Evolutionary conservation across 805 yeast genomes (phyloP).

Genomic region (Saturnispora quitensis): DNA sequence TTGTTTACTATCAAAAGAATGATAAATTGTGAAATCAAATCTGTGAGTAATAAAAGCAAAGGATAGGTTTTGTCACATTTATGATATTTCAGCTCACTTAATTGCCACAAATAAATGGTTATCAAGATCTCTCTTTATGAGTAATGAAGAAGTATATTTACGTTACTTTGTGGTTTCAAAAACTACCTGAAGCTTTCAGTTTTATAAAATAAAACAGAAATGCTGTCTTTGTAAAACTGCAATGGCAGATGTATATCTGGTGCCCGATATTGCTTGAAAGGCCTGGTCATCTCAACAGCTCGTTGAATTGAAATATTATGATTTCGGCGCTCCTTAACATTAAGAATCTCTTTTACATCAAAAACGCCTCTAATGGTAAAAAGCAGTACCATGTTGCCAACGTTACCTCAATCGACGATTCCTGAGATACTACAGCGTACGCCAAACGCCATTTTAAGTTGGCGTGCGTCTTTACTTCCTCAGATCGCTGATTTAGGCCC

Average conservation of each 20-base stretch:
- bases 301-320: not conserved
- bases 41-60: no score
- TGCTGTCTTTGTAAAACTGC: no score
- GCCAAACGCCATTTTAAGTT: constrained; percentile 48
- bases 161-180: no score
- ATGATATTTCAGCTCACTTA: no score
- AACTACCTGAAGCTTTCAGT: no score
- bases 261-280: not conserved
- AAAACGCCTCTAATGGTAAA: not conserved
- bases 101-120: no score
- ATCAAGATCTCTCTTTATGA: no score
- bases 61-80: no score
- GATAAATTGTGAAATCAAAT: not conserved
- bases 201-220: no score
- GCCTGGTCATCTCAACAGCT: not conserved
- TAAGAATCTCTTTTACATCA: not conserved
- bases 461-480: constrained; percentile 51
- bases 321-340: not conserved
- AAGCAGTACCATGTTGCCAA: not conserved
- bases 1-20: not conserved
- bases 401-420: not conserved
- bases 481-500: constrained; percentile 64
- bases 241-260: no score
- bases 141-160: no score
- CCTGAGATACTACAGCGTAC: constrained; percentile 40